Evolutionary conservation across 2,329 filamentous ascomycete genomes (phyloP).

Genomic region (Fusarium tricinctum): DNA sequence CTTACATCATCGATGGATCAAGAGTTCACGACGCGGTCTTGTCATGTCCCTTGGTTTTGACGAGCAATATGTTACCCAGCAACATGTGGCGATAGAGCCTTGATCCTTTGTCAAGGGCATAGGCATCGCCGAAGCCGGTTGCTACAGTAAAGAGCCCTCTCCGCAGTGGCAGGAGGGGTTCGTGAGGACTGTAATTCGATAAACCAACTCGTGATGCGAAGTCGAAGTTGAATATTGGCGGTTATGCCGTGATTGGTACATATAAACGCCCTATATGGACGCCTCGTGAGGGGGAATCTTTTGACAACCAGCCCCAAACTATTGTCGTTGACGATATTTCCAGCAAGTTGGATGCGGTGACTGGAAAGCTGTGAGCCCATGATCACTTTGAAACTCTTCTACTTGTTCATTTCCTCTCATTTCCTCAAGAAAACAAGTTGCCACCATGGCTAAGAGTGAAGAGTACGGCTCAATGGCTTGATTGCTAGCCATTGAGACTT

Average conservation of each 20-base stretch:
- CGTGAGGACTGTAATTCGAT: not conserved
- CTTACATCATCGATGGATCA: not conserved
- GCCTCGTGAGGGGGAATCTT: constrained; percentile 24
- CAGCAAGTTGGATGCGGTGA: not conserved
- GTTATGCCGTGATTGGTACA: not conserved
- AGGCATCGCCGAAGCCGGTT: not conserved
- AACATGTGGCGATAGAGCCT: constrained; percentile 1
- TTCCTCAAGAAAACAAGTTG: not conserved
- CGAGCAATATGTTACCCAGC: not conserved
- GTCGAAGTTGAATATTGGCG: not conserved
- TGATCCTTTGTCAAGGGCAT: constrained; percentile 8
- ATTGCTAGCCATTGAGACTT: not conserved
- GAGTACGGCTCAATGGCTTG: not conserved
- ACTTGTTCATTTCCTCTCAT: not conserved
- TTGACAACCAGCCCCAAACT: not conserved
- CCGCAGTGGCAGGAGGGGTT: not conserved
- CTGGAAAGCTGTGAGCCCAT: not conserved
- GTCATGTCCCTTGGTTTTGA: too few relatives aligned
- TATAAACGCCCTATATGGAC: not conserved
- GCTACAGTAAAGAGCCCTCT: constrained; percentile 14
- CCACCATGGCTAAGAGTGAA: not conserved
- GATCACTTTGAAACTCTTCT: too few relatives aligned
- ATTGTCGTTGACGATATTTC: constrained; percentile 1
- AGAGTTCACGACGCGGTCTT: too few relatives aligned
- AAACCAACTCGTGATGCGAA: not conserved